Evolutionary conservation across 768 basidiomycete genomes (phyloP), one percentile per base, ranked within the genome.

Genomic region (Sporobolomyces pararoseus): DNA sequence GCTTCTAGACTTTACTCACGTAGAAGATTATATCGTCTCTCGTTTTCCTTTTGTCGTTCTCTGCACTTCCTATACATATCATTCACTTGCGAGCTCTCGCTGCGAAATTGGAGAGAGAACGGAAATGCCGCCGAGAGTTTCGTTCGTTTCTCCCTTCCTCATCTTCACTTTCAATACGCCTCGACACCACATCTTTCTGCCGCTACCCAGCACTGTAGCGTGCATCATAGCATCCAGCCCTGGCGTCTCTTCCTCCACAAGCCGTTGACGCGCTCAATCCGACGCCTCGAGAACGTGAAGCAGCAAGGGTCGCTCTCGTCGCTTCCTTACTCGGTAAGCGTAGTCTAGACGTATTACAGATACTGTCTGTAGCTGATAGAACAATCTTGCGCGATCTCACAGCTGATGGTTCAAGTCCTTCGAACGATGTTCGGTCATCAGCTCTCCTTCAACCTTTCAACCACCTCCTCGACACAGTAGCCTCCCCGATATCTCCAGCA

Each of bases 391-490:
- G 37, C 6, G 4, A 21, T 27, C 21, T 34, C 16, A 32, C 37
- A 60, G 58, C 42, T 2, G 44, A 60, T 12, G 58, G 32, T 27
- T 5, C 25, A 2, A 17, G 5, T 7, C 5, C 25, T 13, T 29
- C 42, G 7, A 29, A 4, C 31, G 46, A 32, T 34, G 32, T 63
- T 27, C 54, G 32, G 14, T 42, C 68, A 2, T 70, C 68, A 25
- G 68, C 68, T 1, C 57, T 70, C 25, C 51, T 70, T 14, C 35
- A 46, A 31, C 68, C 68, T 2, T 65, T 47, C 51, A 34, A 14
- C 0, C 63, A 70, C 51, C 68, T 70, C 35, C 68, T 70, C 42
- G 47, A 27, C 50, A 39, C 14, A n/a, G n/a, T n/a, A n/a, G n/a
- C 50, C 62, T 65, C 35, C 68, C 65, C 51, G 47, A 27, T 44